phyloP scores from a whole-genome alignment of 768 basidiomycete species.

The Lactifluus piperatus region DNA sequence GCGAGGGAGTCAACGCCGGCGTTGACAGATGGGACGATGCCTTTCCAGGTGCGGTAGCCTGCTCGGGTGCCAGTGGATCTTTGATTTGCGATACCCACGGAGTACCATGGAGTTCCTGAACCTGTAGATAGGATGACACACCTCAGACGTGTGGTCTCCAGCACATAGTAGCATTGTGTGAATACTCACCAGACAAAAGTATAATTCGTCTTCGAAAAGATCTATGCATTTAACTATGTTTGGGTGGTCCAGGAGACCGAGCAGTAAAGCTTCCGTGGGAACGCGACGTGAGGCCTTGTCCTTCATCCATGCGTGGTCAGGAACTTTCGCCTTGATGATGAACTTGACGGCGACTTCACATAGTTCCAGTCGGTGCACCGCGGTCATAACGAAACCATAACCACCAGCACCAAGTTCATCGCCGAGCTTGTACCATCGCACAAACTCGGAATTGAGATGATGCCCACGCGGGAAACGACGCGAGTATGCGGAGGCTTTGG shows the following conservation, averaged over 20 bases:
- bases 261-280: slow-evolving; percentile 75
- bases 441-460: slow-evolving; percentile 50
- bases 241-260: slow-evolving; percentile 65
- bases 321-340: slow-evolving; percentile 70
- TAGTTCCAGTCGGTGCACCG: slow-evolving; percentile 47
- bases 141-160: not conserved
- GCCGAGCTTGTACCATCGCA: slow-evolving; percentile 47
- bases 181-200: slow-evolving; percentile 75
- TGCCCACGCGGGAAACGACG: slow-evolving; percentile 55
- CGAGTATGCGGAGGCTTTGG: slow-evolving; percentile 31
- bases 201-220: slow-evolving; percentile 73
- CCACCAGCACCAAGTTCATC: slow-evolving; percentile 87
- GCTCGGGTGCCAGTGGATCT: slow-evolving; percentile 22
- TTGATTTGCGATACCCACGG: slow-evolving; percentile 61
- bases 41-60: slow-evolving; percentile 1
- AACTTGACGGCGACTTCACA: slow-evolving; percentile 91
- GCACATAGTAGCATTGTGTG: not conserved
- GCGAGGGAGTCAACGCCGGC: slow-evolving; percentile 19
- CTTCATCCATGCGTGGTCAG: slow-evolving; percentile 52
- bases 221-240: slow-evolving; percentile 80
- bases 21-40: slow-evolving; percentile 15
- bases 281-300: slow-evolving; percentile 53
- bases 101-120: slow-evolving; percentile 88
- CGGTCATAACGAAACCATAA: slow-evolving; percentile 93
- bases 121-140: slow-evolving; percentile 34